These are phyloP conservation scores for Trametes cinnabarina DNA, from an alignment of 768 basidiomycete species.

Conservation along the genomic window DNA sequence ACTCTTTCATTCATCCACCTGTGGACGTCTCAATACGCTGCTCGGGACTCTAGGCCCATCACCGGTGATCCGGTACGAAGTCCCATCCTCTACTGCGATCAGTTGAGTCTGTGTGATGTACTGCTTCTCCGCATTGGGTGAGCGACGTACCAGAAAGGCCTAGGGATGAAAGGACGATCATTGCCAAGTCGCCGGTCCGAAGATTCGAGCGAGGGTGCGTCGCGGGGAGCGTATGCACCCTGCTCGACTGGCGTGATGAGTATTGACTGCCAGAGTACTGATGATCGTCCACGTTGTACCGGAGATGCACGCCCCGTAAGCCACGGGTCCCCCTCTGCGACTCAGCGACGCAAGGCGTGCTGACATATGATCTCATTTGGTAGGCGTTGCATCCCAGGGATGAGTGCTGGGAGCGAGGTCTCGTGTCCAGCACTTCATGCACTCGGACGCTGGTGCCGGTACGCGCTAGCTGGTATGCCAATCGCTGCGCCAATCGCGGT, in stretches of 20 bases:
- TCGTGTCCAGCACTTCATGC: not conserved
- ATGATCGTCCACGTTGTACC: not conserved
- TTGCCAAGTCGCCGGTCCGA: conserved; percentile 3
- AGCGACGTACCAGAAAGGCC: too few species aligned
- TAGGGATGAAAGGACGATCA: not conserved
- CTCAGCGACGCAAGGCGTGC: not conserved
- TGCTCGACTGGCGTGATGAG: too few species aligned
- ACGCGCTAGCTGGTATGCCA: not conserved
- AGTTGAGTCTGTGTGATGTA: not conserved
- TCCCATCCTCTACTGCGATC: not conserved
- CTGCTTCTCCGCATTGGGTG: not conserved
- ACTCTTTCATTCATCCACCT: too few species aligned
- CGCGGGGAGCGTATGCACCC: not conserved
- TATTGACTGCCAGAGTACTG: too few species aligned
- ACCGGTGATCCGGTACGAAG: too few species aligned
- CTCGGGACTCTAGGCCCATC: too few species aligned
- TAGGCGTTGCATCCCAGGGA: not conserved
- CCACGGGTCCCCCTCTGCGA: not conserved
- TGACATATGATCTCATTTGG: not conserved
- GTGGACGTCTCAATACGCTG: too few species aligned
- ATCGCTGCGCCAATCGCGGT: too few species aligned
- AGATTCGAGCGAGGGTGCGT: not conserved
- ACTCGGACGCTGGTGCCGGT: not conserved
- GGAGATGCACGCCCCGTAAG: not conserved
- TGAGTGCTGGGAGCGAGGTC: not conserved